Conservation (phyloP, 805 yeast genomes). For the Wickerhamomyces ciferrii region DNA sequence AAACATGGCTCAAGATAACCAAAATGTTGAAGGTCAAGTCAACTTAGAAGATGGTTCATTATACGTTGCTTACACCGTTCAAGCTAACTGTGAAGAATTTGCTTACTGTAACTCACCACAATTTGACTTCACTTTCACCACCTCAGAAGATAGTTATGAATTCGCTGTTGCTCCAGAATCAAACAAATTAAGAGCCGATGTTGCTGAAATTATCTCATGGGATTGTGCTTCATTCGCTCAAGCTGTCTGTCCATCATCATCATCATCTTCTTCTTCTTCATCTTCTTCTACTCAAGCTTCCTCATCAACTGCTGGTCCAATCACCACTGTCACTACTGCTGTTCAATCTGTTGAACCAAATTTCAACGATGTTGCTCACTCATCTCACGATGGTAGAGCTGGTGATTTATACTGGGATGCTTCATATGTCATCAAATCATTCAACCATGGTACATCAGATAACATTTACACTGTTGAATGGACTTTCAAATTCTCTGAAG, state of each 20-base stretch:
- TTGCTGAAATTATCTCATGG: neutral
- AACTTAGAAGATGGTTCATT: neutral
- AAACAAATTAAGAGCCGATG: no score
- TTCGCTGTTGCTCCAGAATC: no score
- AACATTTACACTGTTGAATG: neutral
- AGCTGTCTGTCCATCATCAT: no score
- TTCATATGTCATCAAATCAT: no score
- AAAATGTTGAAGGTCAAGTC: neutral
- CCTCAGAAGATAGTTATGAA: no score
- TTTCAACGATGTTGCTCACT: neutral
- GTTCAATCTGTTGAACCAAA: no score
- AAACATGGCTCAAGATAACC: neutral
- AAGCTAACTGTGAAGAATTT: no score
- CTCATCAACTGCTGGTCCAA: conserved; percentile 1
- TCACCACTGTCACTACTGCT: neutral
- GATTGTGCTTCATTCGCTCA: neutral
- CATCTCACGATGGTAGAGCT: neutral
- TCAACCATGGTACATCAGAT: no score
- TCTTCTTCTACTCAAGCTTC: neutral
- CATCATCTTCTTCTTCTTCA: no score
- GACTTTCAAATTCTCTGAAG: neutral
- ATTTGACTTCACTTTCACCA: neutral
- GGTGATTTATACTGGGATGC: no score
- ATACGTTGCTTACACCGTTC: neutral
- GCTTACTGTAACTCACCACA: neutral